Base-by-base conservation (phyloP, 208 protist species). In the Trypanosoma rangeli region DNA sequence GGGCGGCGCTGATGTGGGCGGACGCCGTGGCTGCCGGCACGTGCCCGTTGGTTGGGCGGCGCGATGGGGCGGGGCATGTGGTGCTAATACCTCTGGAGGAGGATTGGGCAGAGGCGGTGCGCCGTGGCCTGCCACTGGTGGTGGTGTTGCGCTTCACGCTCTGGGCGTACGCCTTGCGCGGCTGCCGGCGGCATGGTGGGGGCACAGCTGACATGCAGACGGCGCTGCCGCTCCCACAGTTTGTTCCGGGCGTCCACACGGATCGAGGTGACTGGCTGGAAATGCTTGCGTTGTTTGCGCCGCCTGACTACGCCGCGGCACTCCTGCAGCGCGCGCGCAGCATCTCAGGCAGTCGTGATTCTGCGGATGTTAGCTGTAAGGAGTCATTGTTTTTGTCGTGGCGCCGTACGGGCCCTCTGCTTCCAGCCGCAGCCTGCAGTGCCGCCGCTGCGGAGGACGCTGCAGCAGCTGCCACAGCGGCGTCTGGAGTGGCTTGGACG, bases 251-350 rank as follows among this genome's bases (percentile, higher is more conserved):
- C 22, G 62, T 54, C 7, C 13, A 4, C 22, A 48, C 42, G 22
- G 28, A 53, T 33, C 48, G 24, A 13, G 7, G 26, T n/a, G 48
- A 67, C 28, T 56, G 62, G 62, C 48, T 67, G 4, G 62, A 67
- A 12, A 26, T 67, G 31, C 48, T 67, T 1, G 39, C 62, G 10
- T n/a, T 67, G 5, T 67, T 67, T 67, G 62, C 26, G 16, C 62
- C 62, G 4, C 62, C 42, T 7, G 46, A 31, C 8, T 67, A 48
- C 46, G 46, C 48, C 5, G 16, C 62, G 16, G 46, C n/a, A 18
- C n/a, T 67, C 1, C 46, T 52, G 10, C 20, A 35, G 33, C 28
- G n/a, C 29, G 62, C 62, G 29, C 18, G 10, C 5, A 5, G 1
- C 7, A 5, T 35, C 5, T 3, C 0, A 22, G 31, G 20, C 35